Conservation (phyloP, 2,329 filamentous ascomycete genomes). For the Exophiala sideris region DNA sequence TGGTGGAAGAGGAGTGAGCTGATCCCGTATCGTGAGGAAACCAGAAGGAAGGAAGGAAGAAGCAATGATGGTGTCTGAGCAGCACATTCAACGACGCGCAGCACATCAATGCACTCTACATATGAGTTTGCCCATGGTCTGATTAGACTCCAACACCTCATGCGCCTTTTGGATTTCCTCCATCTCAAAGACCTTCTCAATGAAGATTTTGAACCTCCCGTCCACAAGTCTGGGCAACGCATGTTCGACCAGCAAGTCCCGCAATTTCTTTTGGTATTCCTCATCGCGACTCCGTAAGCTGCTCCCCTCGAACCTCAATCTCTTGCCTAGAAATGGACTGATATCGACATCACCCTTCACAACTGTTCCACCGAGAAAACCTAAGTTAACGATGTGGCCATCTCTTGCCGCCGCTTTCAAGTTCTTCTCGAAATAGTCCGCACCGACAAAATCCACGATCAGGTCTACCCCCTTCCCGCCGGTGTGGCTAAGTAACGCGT, state of each 20-base stretch:
- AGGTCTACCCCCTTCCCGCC: conserved; percentile 75
- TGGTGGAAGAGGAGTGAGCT: conserved; percentile 27
- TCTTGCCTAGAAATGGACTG: conserved; percentile 67
- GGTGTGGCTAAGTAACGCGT: conserved; percentile 67
- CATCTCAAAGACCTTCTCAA: conserved; percentile 81
- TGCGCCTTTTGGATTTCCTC: conserved; percentile 71
- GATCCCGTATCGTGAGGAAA: conserved; percentile 2
- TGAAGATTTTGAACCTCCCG: conserved; percentile 69
- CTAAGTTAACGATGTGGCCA: conserved; percentile 71
- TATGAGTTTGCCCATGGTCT: conserved; percentile 61
- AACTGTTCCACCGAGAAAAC: conserved; percentile 66
- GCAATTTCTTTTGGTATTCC: conserved; percentile 70
- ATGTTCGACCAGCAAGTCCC: conserved; percentile 70
- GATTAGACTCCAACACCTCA: conserved; percentile 66
- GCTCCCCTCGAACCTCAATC: conserved; percentile 75
- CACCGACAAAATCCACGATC: conserved; percentile 82
- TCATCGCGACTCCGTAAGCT: conserved; percentile 75
- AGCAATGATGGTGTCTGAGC: neutral
- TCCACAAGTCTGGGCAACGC: conserved; percentile 71
- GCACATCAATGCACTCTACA: neutral
- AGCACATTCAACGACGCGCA: conserved; percentile 45
- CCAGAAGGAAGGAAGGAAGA: neutral
- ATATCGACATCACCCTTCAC: conserved; percentile 63
- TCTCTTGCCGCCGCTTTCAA: conserved; percentile 71
- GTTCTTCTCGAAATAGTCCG: conserved; percentile 76